A percentile compares a stretch with the other conserved stretches of the same genome.
Conservation (phyloP, 1,284 basidiomycete genomes). For the Microbotryomycetes sp. region DNA sequence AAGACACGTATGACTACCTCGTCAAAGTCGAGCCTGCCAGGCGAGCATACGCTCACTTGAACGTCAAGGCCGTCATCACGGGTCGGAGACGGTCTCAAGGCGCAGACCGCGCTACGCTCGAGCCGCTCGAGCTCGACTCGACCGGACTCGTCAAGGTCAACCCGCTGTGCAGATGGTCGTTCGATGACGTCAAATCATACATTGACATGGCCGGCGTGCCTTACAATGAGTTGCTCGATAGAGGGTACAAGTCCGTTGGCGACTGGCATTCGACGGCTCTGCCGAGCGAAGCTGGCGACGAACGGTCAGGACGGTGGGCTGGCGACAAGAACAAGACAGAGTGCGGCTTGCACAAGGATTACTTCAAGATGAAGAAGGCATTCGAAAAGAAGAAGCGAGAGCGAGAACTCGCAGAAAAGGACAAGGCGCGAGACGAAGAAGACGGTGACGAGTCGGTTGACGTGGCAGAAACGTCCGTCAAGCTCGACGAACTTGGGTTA, state of each 20-base stretch:
- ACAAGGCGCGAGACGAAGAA: slow-evolving; percentile 35
- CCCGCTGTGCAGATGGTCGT: slow-evolving; percentile 85
- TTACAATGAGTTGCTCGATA: slow-evolving; percentile 75
- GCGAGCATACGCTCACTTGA: slow-evolving; percentile 73
- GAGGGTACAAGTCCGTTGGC: slow-evolving; percentile 90
- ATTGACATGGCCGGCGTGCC: slow-evolving; percentile 77
- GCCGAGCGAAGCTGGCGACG: slow-evolving; percentile 54
- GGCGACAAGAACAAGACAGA: slow-evolving; percentile 81
- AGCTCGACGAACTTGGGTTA: background rate
- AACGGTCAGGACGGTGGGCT: slow-evolving; percentile 87
- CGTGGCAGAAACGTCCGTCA: background rate
- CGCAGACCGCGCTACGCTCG: slow-evolving; percentile 69
- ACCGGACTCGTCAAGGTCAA: slow-evolving; percentile 93
- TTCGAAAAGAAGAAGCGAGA: slow-evolving; percentile 39
- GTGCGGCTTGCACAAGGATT: slow-evolving; percentile 89
- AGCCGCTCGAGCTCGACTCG: slow-evolving; percentile 83
- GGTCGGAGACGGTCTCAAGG: slow-evolving; percentile 90
- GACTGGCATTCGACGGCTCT: slow-evolving; percentile 92
- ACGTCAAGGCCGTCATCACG: slow-evolving; percentile 84
- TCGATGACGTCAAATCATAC: slow-evolving; percentile 78
- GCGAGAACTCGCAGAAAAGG: slow-evolving; percentile 27
- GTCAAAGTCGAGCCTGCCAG: slow-evolving; percentile 96
- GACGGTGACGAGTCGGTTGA: slow-evolving; percentile 27
- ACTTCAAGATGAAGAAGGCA: slow-evolving; percentile 39
- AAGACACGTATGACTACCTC: slow-evolving; percentile 80